A percentile compares a stretch with the other conserved stretches of the same genome.
phyloP scores from a whole-genome alignment of 345 rosid species.

The Trapa bicornis region DNA sequence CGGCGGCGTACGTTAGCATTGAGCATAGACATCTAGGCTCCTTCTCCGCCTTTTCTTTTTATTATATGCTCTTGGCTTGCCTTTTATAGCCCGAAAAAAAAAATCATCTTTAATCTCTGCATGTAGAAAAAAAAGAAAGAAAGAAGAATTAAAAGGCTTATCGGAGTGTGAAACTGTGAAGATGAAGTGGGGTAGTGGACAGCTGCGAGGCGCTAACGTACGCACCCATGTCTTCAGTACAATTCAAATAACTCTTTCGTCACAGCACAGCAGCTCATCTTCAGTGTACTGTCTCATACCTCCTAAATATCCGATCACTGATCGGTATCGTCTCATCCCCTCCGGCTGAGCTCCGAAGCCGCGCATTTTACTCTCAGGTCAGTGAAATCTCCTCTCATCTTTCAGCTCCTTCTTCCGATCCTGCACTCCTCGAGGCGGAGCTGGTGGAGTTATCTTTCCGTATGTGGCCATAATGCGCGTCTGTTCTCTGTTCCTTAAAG shows the following conservation, averaged over 20 bases:
- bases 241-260: not conserved
- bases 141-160: too few species aligned
- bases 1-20: too few species aligned
- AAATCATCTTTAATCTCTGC: too few species aligned
- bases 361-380: not conserved
- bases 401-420: not conserved
- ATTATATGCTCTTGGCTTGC: too few species aligned
- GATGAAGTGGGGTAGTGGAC: too few species aligned
- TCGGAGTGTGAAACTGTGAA: too few species aligned
- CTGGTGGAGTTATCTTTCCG: not conserved
- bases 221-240: not conserved
- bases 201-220: not conserved
- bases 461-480: not conserved
- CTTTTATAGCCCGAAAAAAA: too few species aligned
- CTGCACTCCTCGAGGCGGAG: not conserved
- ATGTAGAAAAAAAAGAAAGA: too few species aligned
- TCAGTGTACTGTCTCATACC: not conserved
- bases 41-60: too few species aligned
- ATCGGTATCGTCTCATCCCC: not conserved
- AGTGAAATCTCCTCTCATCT: slow-evolving; percentile 1
- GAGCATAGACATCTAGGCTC: too few species aligned
- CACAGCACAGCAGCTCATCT: too few species aligned
- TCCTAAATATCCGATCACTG: not conserved
- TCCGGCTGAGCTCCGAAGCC: not conserved
- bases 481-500: not conserved